Evolutionary conservation across 371 early-diverging fungal genomes (phyloP), one percentile per base, ranked within the genome.

Genomic region (Coemansia sp.): DNA sequence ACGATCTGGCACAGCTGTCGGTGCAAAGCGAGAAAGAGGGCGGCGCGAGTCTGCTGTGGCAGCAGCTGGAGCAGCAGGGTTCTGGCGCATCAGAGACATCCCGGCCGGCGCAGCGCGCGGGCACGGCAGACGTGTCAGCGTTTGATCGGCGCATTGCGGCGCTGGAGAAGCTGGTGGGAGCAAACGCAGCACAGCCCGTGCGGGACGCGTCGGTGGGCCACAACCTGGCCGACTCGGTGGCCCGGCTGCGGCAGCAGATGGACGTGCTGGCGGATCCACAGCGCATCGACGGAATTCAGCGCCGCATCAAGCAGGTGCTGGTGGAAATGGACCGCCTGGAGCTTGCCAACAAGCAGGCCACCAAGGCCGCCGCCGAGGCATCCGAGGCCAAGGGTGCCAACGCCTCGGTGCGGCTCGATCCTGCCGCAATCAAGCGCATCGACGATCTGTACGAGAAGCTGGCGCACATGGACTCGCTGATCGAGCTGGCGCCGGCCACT

Each of bases 101-200:
- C 44, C 44, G 9, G 46, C 44, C 12, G 16, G 44, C 48, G 38
- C 24, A 31, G 32, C 12, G 11, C n/a, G 32, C 38, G 32, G 44
- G 4, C n/a, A 14, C 16, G 0, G 47, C n/a, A 29, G 31, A 54
- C 1, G 31, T n/a, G 18, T 74, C 85, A 8, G 86, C 86, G 33
- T 76, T 95, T 18, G 94, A 94, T 67, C 81, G 85, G 18, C 88
- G 96, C 32, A 83, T 95, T 49, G 85, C 92, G 7, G 77, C 78
- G 40, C 79, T 95, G 46, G 96, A 95, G 61, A 83, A 81, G 37
- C 72, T 91, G 4, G 79, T 95, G 34, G 95, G 95, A n/a, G 81
- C 87, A 11, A 81, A 80, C 36, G 78, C 84, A 11, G 83, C 86
- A 39, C 84, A 83, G 64, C 80, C 78, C 31, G 74, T 84, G n/a